Evolutionary conservation across 2,329 filamentous ascomycete species (phyloP).

Genomic region (Elsinoe necatrix): DNA sequence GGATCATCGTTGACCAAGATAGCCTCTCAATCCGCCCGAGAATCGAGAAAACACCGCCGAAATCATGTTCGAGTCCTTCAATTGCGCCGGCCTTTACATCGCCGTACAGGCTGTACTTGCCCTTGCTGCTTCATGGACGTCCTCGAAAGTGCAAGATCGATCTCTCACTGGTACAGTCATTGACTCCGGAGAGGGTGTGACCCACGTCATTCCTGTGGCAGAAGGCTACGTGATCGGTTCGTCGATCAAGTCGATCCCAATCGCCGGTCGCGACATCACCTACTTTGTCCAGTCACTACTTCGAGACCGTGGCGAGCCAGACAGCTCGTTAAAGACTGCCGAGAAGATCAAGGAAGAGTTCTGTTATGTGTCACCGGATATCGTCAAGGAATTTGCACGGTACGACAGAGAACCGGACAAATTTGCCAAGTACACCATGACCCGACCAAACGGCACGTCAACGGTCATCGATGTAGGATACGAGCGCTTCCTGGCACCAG

Average conservation of each 20-base stretch:
- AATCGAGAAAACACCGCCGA: slow-evolving; percentile 98
- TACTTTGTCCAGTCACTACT: slow-evolving; percentile 97
- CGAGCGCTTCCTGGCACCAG: slow-evolving; percentile 93
- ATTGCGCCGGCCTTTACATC: slow-evolving; percentile 97
- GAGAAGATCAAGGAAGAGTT: slow-evolving; percentile 98
- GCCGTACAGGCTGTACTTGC: slow-evolving; percentile 96
- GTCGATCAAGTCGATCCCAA: slow-evolving; percentile 97
- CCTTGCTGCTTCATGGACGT: slow-evolving; percentile 95
- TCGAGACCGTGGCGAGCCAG: slow-evolving; percentile 89
- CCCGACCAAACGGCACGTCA: slow-evolving; percentile 74
- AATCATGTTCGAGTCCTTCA: slow-evolving; percentile 99
- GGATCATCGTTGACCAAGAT: slow-evolving; percentile 10
- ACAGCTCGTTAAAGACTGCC: slow-evolving; percentile 93
- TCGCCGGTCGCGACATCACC: slow-evolving; percentile 95
- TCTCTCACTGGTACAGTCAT: slow-evolving; percentile 96
- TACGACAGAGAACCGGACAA: slow-evolving; percentile 86
- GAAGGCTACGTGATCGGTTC: slow-evolving; percentile 99
- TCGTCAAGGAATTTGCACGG: slow-evolving; percentile 94
- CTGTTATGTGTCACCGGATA: slow-evolving; percentile 97
- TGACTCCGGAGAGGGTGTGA: slow-evolving; percentile 97
- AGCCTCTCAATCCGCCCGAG: slow-evolving; percentile 96
- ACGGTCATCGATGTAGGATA: slow-evolving; percentile 90
- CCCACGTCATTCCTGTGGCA: slow-evolving; percentile 95
- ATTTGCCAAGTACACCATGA: slow-evolving; percentile 83
- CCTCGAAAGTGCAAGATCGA: slow-evolving; percentile 91